Conservation (phyloP, 768 basidiomycete genomes). For the Fomitopsis serialis region DNA sequence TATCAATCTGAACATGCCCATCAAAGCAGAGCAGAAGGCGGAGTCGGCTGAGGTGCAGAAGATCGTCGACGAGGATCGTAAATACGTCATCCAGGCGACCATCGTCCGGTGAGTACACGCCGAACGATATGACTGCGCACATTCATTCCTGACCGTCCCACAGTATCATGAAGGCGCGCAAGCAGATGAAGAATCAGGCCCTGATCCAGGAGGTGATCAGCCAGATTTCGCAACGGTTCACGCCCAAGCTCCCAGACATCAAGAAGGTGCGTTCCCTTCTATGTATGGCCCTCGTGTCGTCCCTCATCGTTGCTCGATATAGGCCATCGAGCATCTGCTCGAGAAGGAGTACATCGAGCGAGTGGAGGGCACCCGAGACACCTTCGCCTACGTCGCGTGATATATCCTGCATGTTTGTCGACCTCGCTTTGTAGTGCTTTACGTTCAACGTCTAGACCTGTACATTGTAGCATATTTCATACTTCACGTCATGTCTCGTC, state of each 20-base stretch:
- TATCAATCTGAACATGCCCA: conserved; percentile 85
- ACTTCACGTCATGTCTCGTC: background rate
- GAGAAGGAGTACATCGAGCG: conserved; percentile 99
- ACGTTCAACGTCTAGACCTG: conserved; percentile 1
- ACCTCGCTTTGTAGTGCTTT: conserved; percentile 1
- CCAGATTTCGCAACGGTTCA: conserved; percentile 82
- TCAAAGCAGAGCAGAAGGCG: conserved; percentile 92
- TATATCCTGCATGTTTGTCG: conserved; percentile 2
- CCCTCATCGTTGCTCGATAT: background rate
- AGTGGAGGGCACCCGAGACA: conserved; percentile 85
- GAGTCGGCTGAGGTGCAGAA: conserved; percentile 88
- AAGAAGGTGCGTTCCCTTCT: conserved; percentile 68
- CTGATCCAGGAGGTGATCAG: conserved; percentile 88
- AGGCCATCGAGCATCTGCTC: conserved; percentile 87
- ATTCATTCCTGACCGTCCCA: background rate
- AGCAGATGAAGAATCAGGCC: conserved; percentile 91
- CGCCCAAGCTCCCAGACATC: conserved; percentile 93
- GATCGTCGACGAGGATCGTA: conserved; percentile 94
- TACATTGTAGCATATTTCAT: conserved; percentile 4
- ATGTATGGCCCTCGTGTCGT: background rate
- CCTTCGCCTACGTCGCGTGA: conserved; percentile 75
- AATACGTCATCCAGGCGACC: conserved; percentile 92
- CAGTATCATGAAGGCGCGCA: conserved; percentile 93
- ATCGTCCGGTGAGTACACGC: conserved; percentile 61
- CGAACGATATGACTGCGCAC: background rate